These are phyloP conservation scores for Epichloe sp. DNA, from an alignment of 2,329 filamentous ascomycete genomes.

Conservation along the genomic window DNA sequence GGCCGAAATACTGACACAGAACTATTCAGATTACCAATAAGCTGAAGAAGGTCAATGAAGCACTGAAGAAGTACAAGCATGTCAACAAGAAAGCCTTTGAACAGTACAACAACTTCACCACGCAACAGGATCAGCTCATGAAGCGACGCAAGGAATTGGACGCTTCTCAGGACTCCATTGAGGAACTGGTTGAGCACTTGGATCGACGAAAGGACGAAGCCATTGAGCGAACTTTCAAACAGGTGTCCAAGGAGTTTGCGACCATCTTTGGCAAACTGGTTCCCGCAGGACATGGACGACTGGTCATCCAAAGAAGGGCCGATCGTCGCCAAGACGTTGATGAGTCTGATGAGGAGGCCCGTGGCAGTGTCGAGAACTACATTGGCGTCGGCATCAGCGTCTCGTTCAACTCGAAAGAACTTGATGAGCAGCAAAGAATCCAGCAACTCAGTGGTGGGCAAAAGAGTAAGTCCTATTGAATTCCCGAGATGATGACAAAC, in stretches of 20 bases:
- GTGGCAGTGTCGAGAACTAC: slow-evolving; percentile 80
- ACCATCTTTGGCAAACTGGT: slow-evolving; percentile 92
- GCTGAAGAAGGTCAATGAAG: slow-evolving; percentile 83
- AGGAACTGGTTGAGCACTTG: slow-evolving; percentile 81
- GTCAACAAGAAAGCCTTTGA: slow-evolving; percentile 99
- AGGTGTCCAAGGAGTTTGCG: slow-evolving; percentile 87
- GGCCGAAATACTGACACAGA: slow-evolving; percentile 7
- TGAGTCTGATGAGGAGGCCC: slow-evolving; percentile 56
- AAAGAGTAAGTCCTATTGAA: slow-evolving; percentile 56
- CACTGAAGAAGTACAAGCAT: slow-evolving; percentile 90
- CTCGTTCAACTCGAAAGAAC: slow-evolving; percentile 93
- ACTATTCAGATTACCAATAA: slow-evolving; percentile 40
- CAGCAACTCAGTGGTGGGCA: slow-evolving; percentile 95
- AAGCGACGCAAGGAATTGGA: slow-evolving; percentile 80
- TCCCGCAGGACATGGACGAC: slow-evolving; percentile 77
- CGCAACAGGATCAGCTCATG: slow-evolving; percentile 75
- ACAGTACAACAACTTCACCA: slow-evolving; percentile 95
- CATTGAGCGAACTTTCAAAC: slow-evolving; percentile 96
- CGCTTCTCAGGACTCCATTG: slow-evolving; percentile 72
- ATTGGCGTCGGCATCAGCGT: slow-evolving; percentile 93
- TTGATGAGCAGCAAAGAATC: slow-evolving; percentile 93
- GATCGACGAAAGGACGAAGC: slow-evolving; percentile 96
- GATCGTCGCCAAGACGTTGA: slow-evolving; percentile 50
- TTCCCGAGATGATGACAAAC: too few relatives aligned
- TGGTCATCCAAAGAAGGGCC: slow-evolving; percentile 84